phyloP scores from a whole-genome alignment of 148 eudicot genomes.

The Polygonum aviculare region DNA sequence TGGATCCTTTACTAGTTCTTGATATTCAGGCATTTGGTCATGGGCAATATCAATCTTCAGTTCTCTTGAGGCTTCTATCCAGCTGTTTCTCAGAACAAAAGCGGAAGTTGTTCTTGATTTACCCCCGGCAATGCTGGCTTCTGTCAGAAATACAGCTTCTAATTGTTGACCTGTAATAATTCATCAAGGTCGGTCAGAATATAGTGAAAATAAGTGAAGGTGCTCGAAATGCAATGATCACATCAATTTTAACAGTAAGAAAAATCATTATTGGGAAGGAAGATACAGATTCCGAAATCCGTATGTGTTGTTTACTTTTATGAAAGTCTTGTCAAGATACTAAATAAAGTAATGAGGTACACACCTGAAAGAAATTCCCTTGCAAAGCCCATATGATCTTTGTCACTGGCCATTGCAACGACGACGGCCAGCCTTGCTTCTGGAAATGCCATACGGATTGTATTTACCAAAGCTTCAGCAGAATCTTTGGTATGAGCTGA shows the following conservation, averaged over 20 bases:
- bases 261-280: neutral
- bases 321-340: neutral
- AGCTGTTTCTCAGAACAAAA: slow-evolving; percentile 35
- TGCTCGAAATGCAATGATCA: neutral
- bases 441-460: slow-evolving; percentile 43
- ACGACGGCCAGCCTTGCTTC: slow-evolving; percentile 48
- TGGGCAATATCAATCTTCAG: slow-evolving; percentile 21
- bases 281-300: neutral
- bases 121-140: slow-evolving; percentile 69
- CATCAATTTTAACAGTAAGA: neutral
- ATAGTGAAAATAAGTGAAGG: neutral
- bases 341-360: neutral
- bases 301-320: neutral
- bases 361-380: slow-evolving; percentile 58
- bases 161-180: slow-evolving; percentile 29
- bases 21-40: slow-evolving; percentile 17
- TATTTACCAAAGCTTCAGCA: slow-evolving; percentile 71
- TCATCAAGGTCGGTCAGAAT: neutral
- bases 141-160: slow-evolving; percentile 62
- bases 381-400: slow-evolving; percentile 88
- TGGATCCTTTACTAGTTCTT: slow-evolving; percentile 15
- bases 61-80: slow-evolving; percentile 53
- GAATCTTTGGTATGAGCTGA: slow-evolving; percentile 94
- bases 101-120: slow-evolving; percentile 53
- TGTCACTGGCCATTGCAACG: slow-evolving; percentile 96